Conservation (phyloP, 2,329 filamentous ascomycete species). For the Leptosphaerulina australis region DNA sequence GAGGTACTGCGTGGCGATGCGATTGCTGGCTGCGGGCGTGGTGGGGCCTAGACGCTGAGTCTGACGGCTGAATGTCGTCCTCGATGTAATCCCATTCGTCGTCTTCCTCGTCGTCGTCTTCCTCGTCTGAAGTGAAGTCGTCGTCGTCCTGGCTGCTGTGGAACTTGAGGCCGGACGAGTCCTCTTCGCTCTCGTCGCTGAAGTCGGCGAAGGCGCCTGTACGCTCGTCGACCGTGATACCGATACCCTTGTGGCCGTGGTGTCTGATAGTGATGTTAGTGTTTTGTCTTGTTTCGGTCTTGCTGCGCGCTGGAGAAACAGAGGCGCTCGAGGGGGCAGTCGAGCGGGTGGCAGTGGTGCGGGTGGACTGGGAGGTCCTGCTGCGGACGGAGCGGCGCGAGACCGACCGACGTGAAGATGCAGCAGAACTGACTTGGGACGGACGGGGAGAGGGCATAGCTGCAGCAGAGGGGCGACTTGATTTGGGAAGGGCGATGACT, state of each 20-base stretch:
- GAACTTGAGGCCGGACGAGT: conserved; percentile 43
- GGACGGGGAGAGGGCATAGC: conserved; percentile 15
- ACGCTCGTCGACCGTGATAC: conserved; percentile 42
- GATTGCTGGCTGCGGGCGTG: conserved; percentile 35
- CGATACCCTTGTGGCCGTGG: conserved; percentile 46
- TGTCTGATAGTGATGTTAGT: conserved; percentile 48
- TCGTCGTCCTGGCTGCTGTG: conserved; percentile 36
- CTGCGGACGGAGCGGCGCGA: conserved; percentile 39
- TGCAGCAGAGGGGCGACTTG: conserved; percentile 11
- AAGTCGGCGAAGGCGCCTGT: conserved; percentile 44
- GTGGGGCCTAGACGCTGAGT: conserved; percentile 55
- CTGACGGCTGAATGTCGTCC: conserved; percentile 56
- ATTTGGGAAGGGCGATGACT: conserved; percentile 49
- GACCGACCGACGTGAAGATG: conserved; percentile 35
- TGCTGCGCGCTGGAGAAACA: conserved; percentile 34
- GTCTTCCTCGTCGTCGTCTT: conserved; percentile 36
- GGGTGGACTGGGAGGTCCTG: conserved; percentile 35
- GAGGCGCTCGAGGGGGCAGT: conserved; percentile 40
- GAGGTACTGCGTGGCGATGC: conserved; percentile 36
- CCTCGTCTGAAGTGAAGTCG: conserved; percentile 42
- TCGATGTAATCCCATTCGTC: conserved; percentile 33
- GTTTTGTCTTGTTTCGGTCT: conserved; percentile 33
- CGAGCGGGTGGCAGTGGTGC: conserved; percentile 29
- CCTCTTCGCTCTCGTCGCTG: conserved; percentile 38
- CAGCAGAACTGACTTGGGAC: conserved; percentile 7